Conservation (phyloP, 1,139 yeast species). For the Blastobotrys malaysiensis region DNA sequence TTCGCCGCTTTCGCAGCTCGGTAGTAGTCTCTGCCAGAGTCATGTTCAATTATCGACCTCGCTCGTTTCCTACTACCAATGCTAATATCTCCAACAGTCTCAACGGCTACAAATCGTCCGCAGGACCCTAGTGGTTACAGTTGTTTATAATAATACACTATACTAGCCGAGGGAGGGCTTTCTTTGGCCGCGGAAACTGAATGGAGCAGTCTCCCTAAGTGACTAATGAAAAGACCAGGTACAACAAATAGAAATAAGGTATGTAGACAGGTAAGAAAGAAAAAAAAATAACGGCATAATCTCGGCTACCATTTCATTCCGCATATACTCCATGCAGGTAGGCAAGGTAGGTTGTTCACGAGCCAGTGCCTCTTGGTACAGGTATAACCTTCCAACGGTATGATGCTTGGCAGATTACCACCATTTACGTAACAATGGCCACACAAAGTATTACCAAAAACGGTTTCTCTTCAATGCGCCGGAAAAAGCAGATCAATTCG, state of each 20-base stretch:
- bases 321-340: not conserved
- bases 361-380: not conserved
- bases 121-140: too few species aligned
- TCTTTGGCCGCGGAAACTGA: too few species aligned
- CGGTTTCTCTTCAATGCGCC: too few species aligned
- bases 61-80: too few species aligned
- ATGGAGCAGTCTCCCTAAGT: not conserved
- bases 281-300: not conserved
- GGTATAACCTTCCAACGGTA: too few species aligned
- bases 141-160: too few species aligned
- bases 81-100: too few species aligned
- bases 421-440: too few species aligned
- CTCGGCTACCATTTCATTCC: not conserved
- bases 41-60: not conserved
- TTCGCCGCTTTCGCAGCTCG: slow-evolving; percentile 11
- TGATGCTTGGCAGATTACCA: too few species aligned
- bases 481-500: too few species aligned
- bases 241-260: not conserved
- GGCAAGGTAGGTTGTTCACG: not conserved
- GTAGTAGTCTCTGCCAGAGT: not conserved
- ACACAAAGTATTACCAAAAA: not conserved
- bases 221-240: not conserved
- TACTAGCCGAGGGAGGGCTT: too few species aligned
- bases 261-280: not conserved
- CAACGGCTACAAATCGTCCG: not conserved